Evolutionary conservation across 441 rosid genomes (phyloP).

Genomic region (Macaranga tanarius): DNA sequence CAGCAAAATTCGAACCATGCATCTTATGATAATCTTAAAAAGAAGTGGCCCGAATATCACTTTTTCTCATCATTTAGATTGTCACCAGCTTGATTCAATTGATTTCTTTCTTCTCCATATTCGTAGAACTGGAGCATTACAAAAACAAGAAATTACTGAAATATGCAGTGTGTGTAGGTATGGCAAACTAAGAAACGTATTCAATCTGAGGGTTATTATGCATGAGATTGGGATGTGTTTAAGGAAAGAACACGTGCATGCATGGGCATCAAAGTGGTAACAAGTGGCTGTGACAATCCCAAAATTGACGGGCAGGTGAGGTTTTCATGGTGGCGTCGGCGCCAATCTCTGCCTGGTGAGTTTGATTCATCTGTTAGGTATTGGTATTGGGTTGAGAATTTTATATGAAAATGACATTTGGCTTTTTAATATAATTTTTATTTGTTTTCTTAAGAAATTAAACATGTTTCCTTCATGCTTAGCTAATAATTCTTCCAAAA

Average conservation of each 20-base stretch:
- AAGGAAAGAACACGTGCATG: conserved; percentile 16
- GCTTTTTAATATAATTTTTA: not conserved
- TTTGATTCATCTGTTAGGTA: not conserved
- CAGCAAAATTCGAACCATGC: too few relatives aligned
- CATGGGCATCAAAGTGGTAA: conserved; percentile 6
- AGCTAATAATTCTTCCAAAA: too few relatives aligned
- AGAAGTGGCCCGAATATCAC: too few relatives aligned
- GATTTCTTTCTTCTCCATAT: not conserved
- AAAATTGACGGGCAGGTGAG: conserved; percentile 33
- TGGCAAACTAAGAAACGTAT: not conserved
- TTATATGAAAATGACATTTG: not conserved
- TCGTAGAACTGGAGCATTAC: not conserved
- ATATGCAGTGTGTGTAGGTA: conserved; percentile 4
- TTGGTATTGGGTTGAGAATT: not conserved
- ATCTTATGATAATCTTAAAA: too few relatives aligned
- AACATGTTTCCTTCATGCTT: too few relatives aligned
- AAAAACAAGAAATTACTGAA: too few relatives aligned
- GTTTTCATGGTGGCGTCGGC: conserved; percentile 26
- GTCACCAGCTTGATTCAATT: not conserved
- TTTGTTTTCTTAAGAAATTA: too few relatives aligned
- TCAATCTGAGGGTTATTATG: not conserved
- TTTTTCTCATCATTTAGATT: too few relatives aligned
- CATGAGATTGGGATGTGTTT: too few relatives aligned
- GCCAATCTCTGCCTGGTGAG: conserved; percentile 23
- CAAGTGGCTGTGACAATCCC: conserved; percentile 35